Conservation (phyloP, 129 eudicot genomes). For the Centella asiatica region DNA sequence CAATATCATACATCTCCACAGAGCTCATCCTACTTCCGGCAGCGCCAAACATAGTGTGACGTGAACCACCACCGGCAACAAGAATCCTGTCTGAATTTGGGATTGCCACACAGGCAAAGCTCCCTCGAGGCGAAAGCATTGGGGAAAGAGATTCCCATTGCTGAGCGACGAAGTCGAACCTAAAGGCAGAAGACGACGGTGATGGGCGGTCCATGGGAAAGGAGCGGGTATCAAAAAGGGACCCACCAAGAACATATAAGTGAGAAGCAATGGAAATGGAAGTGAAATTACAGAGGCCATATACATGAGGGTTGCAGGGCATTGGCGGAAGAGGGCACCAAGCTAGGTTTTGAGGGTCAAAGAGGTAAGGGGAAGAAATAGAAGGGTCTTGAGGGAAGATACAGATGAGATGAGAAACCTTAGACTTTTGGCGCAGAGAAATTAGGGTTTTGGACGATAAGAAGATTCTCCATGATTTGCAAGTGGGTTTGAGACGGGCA, state of each 20-base stretch:
- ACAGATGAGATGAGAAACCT: constrained; percentile 47
- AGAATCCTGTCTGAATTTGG: constrained; percentile 35
- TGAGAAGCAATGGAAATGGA: constrained; percentile 33
- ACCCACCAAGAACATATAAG: constrained; percentile 73
- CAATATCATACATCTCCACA: constrained; percentile 78
- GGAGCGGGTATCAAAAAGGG: constrained; percentile 81
- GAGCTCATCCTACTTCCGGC: constrained; percentile 86
- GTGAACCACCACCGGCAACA: constrained; percentile 92
- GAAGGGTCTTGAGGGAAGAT: constrained; percentile 82
- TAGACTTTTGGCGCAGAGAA: constrained; percentile 31
- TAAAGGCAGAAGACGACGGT: constrained; percentile 38
- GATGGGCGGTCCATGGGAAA: constrained; percentile 75
- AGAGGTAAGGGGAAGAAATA: constrained; percentile 56
- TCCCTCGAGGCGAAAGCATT: constrained; percentile 77
- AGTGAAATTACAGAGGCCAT: constrained; percentile 66
- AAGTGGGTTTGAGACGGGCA: constrained; percentile 46
- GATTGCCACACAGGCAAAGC: constrained; percentile 70
- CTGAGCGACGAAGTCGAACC: constrained; percentile 36
- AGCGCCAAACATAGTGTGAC: constrained; percentile 80
- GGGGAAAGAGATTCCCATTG: constrained; percentile 51
- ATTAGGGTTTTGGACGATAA: constrained; percentile 46
- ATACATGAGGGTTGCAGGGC: constrained; percentile 88
- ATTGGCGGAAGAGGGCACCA: constrained; percentile 76
- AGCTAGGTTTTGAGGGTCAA: constrained; percentile 50
- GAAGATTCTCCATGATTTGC: constrained; percentile 62